These are phyloP conservation scores for Lipomyces kockii DNA, from an alignment of 805 yeast genomes.

Conservation along the genomic window DNA sequence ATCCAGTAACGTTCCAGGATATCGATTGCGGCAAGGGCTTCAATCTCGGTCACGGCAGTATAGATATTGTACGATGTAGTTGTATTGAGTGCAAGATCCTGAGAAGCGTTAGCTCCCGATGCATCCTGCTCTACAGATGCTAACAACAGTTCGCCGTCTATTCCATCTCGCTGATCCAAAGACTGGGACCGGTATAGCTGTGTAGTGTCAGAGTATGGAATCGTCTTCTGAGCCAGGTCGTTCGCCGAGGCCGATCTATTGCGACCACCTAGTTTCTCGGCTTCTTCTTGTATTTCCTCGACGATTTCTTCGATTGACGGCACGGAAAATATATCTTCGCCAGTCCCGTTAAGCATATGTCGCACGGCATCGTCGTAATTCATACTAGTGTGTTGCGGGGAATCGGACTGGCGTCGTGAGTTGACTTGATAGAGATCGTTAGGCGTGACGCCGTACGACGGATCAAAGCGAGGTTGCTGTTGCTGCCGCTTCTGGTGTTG, in stretches of 20 bases:
- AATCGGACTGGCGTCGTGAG: neutral
- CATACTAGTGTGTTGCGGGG: neutral
- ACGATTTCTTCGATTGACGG: constrained; percentile 32
- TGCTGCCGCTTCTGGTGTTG: neutral
- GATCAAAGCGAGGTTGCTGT: neutral
- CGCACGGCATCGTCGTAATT: neutral
- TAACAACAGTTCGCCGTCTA: neutral
- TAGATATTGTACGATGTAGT: neutral
- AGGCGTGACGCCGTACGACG: constrained; percentile 1
- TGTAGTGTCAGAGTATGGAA: neutral
- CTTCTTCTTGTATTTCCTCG: constrained; percentile 32
- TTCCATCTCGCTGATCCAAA: neutral
- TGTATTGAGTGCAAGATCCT: neutral
- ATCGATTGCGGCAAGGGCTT: constrained; percentile 28
- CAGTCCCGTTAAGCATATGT: neutral
- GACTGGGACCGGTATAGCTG: neutral
- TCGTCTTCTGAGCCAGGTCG: neutral
- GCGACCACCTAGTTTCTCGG: constrained; percentile 11
- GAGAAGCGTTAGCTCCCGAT: neutral
- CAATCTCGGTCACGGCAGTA: constrained; percentile 13
- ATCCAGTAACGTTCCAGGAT: constrained; percentile 28
- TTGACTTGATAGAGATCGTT: constrained; percentile 3
- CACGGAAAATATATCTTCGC: constrained; percentile 11
- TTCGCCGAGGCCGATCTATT: neutral
- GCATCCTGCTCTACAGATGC: neutral